Conservation (phyloP, 1,139 yeast genomes). For the Zygosaccharomyces sapae region DNA sequence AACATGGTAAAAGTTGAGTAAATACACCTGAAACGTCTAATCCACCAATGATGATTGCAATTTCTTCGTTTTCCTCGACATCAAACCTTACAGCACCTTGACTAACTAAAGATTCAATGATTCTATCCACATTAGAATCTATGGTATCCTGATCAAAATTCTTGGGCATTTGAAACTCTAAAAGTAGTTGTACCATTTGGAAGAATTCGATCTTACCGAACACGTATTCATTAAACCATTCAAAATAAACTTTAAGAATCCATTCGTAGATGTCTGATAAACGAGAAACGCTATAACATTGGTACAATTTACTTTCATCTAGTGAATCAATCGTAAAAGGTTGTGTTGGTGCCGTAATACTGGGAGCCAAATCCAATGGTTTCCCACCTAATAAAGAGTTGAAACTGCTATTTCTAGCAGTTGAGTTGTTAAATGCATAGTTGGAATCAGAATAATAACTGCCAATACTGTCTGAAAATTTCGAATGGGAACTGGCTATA, state of each 20-base stretch:
- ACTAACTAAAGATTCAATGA: conserved; percentile 45
- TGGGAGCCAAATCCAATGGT: conserved; percentile 49
- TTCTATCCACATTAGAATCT: conserved; percentile 42
- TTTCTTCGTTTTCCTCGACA: conserved; percentile 24
- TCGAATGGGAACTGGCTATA: conserved; percentile 24
- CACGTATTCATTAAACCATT: conserved; percentile 40
- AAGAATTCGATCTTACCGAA: conserved; percentile 52
- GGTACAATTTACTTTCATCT: conserved; percentile 46
- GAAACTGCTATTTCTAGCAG: conserved; percentile 31
- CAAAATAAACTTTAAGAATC: conserved; percentile 40
- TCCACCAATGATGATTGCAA: conserved; percentile 34
- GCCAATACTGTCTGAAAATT: conserved; percentile 31
- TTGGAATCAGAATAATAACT: conserved; percentile 34
- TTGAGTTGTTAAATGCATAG: conserved; percentile 34
- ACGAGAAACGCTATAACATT: conserved; percentile 50
- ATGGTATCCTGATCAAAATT: conserved; percentile 35
- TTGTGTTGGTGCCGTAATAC: conserved; percentile 49
- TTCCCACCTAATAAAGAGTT: conserved; percentile 34
- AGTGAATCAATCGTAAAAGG: conserved; percentile 54
- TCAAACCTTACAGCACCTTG: conserved; percentile 48
- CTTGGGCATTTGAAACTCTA: conserved; percentile 35
- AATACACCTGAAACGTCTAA: conserved; percentile 43
- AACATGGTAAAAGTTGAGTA: conserved; percentile 41
- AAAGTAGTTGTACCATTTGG: conserved; percentile 52
- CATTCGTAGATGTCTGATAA: conserved; percentile 50